Base-by-base conservation (phyloP, 2,329 filamentous ascomycete genomes). In the Macrophomina tecta region DNA sequence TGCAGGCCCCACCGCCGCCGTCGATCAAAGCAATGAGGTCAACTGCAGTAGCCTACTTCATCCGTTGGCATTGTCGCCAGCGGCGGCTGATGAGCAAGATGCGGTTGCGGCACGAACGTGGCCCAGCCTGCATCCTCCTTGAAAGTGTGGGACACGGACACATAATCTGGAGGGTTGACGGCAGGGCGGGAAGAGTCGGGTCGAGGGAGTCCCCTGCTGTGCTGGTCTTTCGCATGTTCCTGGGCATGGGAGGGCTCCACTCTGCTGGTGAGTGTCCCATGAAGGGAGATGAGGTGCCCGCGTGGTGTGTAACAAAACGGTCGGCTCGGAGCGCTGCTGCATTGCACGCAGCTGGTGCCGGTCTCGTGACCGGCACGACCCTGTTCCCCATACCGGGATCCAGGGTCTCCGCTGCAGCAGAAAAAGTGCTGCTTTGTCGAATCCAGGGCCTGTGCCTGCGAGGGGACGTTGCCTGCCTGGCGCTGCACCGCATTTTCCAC, bases 301-400 rank as follows among this genome's bases (percentile, higher is more conserved):
- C 16, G 5, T 14, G 42, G 32, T 38, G 51, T 55, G 52, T 55
- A 14, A 18, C 16, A 55, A 32, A 55, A 38, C 52, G 52, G 52
- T 23, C 52, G 52, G 52, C 52, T 55, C 52, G 52, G 52, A 55
- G 52, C 52, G 52, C 52, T 18, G 52, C 34, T 55, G 52, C 52
- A 55, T 55, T 32, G 52, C 52, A 14, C 52, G 52, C 52, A 55
- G 52, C 52, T 55, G 52, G 32, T 18, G 9, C 34, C 52, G 34
- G 52, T 55, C 52, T 40, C 52, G 52, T 55, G 52, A 55, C 38
- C 52, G 32, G 52, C 34, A 30, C 52, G 16, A 38, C 52, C 5
- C 16, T 16, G 14, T 38, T 34, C 16, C 9, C 4, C 34, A 16
- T 18, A 16, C 52, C 34, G 52, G 52, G 52, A 55, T 55, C 52